A percentile compares a stretch with the other conserved stretches of the same genome.
Evolutionary conservation across 805 yeast species (phyloP).

Genomic region (Sugiyamaella marilandica): DNA sequence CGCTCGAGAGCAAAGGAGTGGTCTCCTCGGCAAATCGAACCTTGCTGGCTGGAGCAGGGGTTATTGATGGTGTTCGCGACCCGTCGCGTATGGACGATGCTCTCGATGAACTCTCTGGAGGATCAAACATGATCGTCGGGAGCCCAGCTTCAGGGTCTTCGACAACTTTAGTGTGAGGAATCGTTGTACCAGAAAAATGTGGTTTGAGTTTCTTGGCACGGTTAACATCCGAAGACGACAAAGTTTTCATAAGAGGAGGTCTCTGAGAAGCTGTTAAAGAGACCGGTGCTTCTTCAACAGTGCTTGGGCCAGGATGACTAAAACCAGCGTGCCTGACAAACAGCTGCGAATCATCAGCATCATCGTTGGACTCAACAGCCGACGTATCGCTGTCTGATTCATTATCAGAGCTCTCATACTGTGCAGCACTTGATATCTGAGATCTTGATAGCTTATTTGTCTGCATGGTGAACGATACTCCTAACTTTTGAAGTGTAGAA

Average conservation of each 20-base stretch:
- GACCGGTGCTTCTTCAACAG: background rate
- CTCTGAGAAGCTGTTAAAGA: background rate
- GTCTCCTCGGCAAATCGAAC: conserved; percentile 10
- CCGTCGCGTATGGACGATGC: conserved; percentile 6
- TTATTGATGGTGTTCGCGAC: background rate
- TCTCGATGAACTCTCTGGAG: background rate
- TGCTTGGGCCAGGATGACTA: background rate
- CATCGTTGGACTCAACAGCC: conserved; percentile 24
- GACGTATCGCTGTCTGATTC: conserved; percentile 20
- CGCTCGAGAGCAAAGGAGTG: conserved; percentile 10
- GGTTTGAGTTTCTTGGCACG: conserved; percentile 26
- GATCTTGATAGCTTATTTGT: conserved; percentile 46
- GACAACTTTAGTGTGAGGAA: conserved; percentile 29
- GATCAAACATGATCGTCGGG: conserved; percentile 27
- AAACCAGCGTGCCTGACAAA: background rate
- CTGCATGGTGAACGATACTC: conserved; percentile 74
- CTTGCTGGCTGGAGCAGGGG: background rate
- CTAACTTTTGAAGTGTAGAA: conserved; percentile 67
- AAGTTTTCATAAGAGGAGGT: conserved; percentile 24
- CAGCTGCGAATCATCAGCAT: conserved; percentile 16
- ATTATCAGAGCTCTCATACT: conserved; percentile 12
- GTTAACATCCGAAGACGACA: conserved; percentile 13
- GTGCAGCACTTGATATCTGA: conserved; percentile 20
- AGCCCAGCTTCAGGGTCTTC: conserved; percentile 28
- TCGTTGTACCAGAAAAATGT: conserved; percentile 30